Percentiles rank a stretch among this genome's conserved stretches.
These are phyloP conservation scores for Trichoderma sp. DNA, from an alignment of 2,329 filamentous ascomycete genomes.

Conservation along the genomic window DNA sequence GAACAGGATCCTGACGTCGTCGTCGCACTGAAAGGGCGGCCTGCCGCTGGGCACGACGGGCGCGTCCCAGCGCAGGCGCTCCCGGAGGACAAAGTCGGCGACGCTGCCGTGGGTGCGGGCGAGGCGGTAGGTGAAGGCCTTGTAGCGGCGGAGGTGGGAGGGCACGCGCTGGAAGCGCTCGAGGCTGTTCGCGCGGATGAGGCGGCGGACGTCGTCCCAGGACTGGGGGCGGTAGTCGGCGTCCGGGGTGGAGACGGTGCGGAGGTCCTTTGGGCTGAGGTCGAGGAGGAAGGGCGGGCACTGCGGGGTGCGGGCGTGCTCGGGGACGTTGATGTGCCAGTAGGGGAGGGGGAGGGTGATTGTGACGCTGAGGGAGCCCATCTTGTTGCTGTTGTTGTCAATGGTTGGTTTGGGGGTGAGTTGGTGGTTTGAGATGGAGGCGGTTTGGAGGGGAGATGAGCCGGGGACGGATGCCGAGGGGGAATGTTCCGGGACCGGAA, in stretches of 20 bases:
- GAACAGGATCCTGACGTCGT: conserved; percentile 72
- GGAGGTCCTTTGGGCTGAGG: conserved; percentile 66
- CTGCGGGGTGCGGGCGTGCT: conserved; percentile 59
- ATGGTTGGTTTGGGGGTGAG: background rate
- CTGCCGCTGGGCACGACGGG: conserved; percentile 41
- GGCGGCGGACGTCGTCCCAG: conserved; percentile 69
- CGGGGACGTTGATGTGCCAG: conserved; percentile 81
- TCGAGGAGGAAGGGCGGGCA: conserved; percentile 73
- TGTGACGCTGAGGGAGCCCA: conserved; percentile 43
- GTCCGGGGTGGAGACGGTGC: conserved; percentile 72
- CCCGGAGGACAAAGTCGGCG: conserved; percentile 71
- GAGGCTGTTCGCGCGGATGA: conserved; percentile 68
- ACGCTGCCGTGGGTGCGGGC: conserved; percentile 72
- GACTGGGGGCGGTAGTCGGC: conserved; percentile 61
- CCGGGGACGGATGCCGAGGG: background rate
- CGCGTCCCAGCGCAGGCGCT: conserved; percentile 70
- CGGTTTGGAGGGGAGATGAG: background rate
- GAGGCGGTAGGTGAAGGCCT: conserved; percentile 67
- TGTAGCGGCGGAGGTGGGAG: conserved; percentile 76
- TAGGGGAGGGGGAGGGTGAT: conserved; percentile 53
- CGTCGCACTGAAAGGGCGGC: conserved; percentile 48
- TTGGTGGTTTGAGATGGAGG: background rate
- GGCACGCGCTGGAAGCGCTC: conserved; percentile 77
- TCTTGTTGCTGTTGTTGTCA: conserved; percentile 30
- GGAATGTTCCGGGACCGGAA: conserved; percentile 10